Conservation (phyloP, 192 early-diverging fungal species). For the Coemansia sp. region DNA sequence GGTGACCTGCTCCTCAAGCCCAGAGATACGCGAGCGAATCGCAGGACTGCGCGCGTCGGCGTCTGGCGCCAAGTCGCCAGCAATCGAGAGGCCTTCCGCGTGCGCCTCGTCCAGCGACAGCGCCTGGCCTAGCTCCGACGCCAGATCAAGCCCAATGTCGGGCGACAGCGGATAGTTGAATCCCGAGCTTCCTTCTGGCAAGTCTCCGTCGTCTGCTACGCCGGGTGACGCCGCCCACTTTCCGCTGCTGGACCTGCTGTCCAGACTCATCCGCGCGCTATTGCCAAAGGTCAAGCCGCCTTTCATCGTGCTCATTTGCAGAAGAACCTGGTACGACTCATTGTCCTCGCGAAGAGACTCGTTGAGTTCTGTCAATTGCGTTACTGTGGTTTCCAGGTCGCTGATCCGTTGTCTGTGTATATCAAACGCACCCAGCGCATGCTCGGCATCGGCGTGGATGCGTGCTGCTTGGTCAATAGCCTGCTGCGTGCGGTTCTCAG, state of each 20-base stretch:
- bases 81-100: not conserved
- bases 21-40: constrained; percentile 20
- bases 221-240: constrained; percentile 24
- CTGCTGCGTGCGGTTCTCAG: constrained; percentile 36
- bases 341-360: constrained; percentile 76
- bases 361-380: constrained; percentile 67
- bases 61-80: not conserved
- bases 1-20: constrained; percentile 44
- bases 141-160: constrained; percentile 36
- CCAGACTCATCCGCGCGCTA: constrained; percentile 41
- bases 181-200: not conserved
- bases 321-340: constrained; percentile 75
- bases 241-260: constrained; percentile 49
- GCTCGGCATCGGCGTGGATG: constrained; percentile 32
- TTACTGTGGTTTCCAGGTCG: constrained; percentile 59
- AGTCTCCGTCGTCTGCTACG: constrained; percentile 11
- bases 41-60: not conserved
- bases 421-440: constrained; percentile 23
- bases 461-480: constrained; percentile 26
- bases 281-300: constrained; percentile 67
- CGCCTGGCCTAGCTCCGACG: constrained; percentile 48
- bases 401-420: constrained; percentile 28
- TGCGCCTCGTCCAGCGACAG: constrained; percentile 17
- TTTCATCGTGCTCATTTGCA: constrained; percentile 80
- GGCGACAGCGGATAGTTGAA: constrained; percentile 10